Percentiles rank a stretch among this genome's conserved stretches.
phyloP scores from a whole-genome alignment of 805 yeast genomes.

The Metschnikowia matae region DNA sequence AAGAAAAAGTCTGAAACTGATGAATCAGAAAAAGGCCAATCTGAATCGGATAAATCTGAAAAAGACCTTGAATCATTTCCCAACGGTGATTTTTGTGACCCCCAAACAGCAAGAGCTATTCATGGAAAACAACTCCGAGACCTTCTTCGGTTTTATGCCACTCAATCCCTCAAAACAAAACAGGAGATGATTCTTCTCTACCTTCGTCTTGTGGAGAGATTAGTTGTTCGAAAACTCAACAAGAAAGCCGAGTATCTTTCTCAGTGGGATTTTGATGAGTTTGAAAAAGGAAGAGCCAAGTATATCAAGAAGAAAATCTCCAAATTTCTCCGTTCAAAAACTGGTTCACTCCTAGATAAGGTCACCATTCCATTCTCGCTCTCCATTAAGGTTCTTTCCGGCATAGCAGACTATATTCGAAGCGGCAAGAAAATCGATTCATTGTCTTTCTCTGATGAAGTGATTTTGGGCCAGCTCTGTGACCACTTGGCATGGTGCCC shows the following conservation, averaged over 20 bases:
- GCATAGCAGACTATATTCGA: conserved; percentile 2
- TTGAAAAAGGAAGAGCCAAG: neutral
- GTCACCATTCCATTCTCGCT: neutral
- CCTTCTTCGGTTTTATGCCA: neutral
- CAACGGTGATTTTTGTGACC: neutral
- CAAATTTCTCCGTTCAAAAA: conserved; percentile 1
- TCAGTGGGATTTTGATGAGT: conserved; percentile 3
- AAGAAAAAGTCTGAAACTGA: too few species aligned
- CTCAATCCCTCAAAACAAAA: neutral
- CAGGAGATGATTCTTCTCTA: conserved; percentile 2
- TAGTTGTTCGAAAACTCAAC: neutral
- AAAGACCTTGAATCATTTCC: neutral
- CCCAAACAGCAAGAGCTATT: neutral
- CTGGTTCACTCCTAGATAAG: conserved; percentile 1
- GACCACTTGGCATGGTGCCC: neutral
- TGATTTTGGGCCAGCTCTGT: neutral
- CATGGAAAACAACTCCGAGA: conserved; percentile 1
- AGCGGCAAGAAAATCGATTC: conserved; percentile 1
- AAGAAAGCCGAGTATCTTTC: neutral
- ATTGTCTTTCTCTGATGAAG: neutral
- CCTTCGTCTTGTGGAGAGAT: conserved; percentile 1
- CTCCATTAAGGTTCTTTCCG: neutral
- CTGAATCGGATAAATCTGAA: neutral
- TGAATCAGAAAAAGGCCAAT: too few species aligned
- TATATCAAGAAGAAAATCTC: conserved; percentile 1